phyloP scores from a whole-genome alignment of 1,284 basidiomycete species.

The Nidula niveotomentosa region DNA sequence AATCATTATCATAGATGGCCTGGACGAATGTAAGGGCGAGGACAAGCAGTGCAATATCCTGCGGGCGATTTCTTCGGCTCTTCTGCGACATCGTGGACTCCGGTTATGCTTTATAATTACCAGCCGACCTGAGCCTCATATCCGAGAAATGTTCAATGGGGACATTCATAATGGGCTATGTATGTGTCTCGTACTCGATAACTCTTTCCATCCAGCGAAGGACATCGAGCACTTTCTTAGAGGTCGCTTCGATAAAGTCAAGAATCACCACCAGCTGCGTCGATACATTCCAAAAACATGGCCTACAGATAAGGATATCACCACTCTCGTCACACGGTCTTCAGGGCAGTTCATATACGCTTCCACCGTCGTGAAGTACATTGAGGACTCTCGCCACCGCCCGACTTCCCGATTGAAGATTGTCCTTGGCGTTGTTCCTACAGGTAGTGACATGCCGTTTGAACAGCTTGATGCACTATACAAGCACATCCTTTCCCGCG shows the following conservation, averaged over 20 bases:
- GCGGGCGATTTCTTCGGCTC: not conserved
- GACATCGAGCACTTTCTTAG: not conserved
- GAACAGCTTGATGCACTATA: not conserved
- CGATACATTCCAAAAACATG: not conserved
- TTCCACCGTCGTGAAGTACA: not conserved
- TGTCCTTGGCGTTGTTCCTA: not conserved
- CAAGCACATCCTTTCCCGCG: not conserved
- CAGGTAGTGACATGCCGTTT: not conserved
- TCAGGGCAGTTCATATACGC: constrained; percentile 3
- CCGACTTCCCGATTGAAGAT: not conserved
- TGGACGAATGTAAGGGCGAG: not conserved
- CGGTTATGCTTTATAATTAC: not conserved
- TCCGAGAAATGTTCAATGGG: not conserved
- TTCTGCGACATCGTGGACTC: not conserved
- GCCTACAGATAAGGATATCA: not conserved
- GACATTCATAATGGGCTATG: not conserved
- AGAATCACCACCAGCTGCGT: not conserved
- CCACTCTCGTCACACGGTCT: not conserved
- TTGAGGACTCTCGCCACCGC: not conserved
- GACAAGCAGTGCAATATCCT: not conserved
- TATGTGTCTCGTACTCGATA: not conserved
- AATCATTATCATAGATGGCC: constrained; percentile 1
- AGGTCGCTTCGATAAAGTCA: not conserved
- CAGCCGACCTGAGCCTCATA: not conserved
- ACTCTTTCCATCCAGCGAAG: not conserved